Evolutionary conservation across 2,329 filamentous ascomycete species (phyloP), one percentile per base, ranked within the genome.

Genomic region (Pleoardoris graminearum): DNA sequence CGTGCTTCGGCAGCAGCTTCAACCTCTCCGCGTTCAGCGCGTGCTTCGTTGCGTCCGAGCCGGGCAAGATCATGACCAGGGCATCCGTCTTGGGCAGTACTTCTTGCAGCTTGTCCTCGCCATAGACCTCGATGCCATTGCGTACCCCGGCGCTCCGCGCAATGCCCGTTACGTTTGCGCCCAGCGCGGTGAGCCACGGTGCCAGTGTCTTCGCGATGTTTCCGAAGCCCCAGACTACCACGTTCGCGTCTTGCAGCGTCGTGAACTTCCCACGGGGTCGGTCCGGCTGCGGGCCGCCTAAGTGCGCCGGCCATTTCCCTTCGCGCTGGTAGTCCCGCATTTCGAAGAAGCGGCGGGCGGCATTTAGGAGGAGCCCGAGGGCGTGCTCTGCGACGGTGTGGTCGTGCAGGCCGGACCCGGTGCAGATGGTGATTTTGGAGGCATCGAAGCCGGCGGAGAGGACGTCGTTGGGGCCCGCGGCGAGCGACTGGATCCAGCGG

Each of bases 391-490:
- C 83, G 44, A 87, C 85, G 29, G 84, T 85, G 68, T 78, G 76
- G 69, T 87, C 84, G 73, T 87, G 84, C 41, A 86, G 75, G 22
- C 85, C 84, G 1, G 82, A 85, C 19, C 85, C 85, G 12, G 84
- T 86, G 36, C 82, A 84, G 48, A 87, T 74, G n/a, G 50, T 56
- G 43, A 84, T 75, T 47, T 74, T 74, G 48, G 75, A 67, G 8
- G 75, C 61, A 65, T 84, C 79, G 69, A 87, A 87, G 50, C 84
- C 85, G 22, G 84, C 85, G 46, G 66, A 69, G 16, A 87, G 79
- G 14, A 87, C 83, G 65, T 87, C 85, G 67, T 87, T 87, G 60
- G 85, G 85, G 0, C 85, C 85, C 0, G 85, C 84, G 30, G 85
- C 85, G 29, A 87, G 82, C 0, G 82, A 85, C 64, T 87, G 85